Conservation (phyloP, 169 alveolate genomes). For the Plasmodium reichenowi region DNA sequence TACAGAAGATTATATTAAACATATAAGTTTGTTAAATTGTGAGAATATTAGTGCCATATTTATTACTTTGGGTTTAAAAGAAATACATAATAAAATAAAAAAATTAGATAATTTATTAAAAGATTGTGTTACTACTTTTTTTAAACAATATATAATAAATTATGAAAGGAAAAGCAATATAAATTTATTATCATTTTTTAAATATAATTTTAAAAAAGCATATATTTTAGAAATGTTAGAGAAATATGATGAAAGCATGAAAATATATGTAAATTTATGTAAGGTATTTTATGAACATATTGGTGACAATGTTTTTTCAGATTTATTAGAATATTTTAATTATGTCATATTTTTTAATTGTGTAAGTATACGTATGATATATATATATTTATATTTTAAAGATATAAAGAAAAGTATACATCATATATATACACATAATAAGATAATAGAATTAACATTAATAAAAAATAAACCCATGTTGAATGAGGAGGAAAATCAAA, state of each 20-base stretch:
- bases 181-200: conserved; percentile 43
- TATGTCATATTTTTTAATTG: conserved; percentile 68
- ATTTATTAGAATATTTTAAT: conserved; percentile 37
- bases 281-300: conserved; percentile 61
- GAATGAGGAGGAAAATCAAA: not conserved
- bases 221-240: conserved; percentile 66
- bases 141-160: conserved; percentile 64
- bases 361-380: conserved; percentile 69
- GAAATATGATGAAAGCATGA: conserved; percentile 75
- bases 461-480: not conserved
- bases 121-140: conserved; percentile 69
- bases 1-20: conserved; percentile 60
- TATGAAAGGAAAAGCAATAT: conserved; percentile 53
- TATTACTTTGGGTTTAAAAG: conserved; percentile 68
- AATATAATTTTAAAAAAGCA: conserved; percentile 70
- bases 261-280: conserved; percentile 70
- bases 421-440: conserved; percentile 71
- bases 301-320: conserved; percentile 35
- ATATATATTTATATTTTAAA: conserved; percentile 59
- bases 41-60: conserved; percentile 67
- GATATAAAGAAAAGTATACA: conserved; percentile 51
- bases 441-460: conserved; percentile 47
- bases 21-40: conserved; percentile 50
- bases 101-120: conserved; percentile 59
- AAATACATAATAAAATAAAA: conserved; percentile 64